Evolutionary conservation across 345 rosid species (phyloP), one percentile per base, ranked within the genome.

Genomic region (Gossypium thurberi): DNA sequence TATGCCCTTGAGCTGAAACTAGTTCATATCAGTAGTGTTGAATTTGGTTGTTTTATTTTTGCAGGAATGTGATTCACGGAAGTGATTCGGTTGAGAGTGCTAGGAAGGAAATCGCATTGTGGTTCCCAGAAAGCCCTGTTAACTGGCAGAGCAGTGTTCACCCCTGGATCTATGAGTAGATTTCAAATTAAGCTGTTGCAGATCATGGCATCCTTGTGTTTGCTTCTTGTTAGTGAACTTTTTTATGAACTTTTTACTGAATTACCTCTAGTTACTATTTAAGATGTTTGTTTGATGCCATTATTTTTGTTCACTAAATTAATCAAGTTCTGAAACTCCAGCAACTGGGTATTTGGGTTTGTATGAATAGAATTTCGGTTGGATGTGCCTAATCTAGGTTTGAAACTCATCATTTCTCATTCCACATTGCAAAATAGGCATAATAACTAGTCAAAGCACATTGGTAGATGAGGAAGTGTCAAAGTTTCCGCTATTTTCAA

Each of bases 61-160:
- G 81, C 78, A 92, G 98, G 86, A 95, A 95, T 62, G 89, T 95
- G 11, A 92, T 95, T 70, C 99, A 95, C 1, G 98, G 98, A 56
- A 92, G 98, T 52, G 99, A 95, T 74, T 74, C 98, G 0, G 90
- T 92, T 10, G 94, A 85, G 76, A 95, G 97, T 76, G 98, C 89
- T 0, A 75, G 74, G 64, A 95, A 95, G 85, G 99, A 95, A 78
- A 91, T 90, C 73, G 98, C 87, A 0, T 75, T 92, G 78, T 95
- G 99, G 99, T 95, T 95, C 83, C 94, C 94, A 0, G 97, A 95
- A 20, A 90, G 91, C 21, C 86, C 87, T 66, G 86, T 84, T 26
- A 78, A 67, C 89, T 92, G 98, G 98, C 85, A 87, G 74, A 92
- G 91, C 89, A 91, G 90, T 79, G 77, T 87, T 71, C 84, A 79